These are phyloP conservation scores for Clohesyomyces aquaticus DNA, from an alignment of 495 filamentous ascomycete genomes.

Conservation along the genomic window DNA sequence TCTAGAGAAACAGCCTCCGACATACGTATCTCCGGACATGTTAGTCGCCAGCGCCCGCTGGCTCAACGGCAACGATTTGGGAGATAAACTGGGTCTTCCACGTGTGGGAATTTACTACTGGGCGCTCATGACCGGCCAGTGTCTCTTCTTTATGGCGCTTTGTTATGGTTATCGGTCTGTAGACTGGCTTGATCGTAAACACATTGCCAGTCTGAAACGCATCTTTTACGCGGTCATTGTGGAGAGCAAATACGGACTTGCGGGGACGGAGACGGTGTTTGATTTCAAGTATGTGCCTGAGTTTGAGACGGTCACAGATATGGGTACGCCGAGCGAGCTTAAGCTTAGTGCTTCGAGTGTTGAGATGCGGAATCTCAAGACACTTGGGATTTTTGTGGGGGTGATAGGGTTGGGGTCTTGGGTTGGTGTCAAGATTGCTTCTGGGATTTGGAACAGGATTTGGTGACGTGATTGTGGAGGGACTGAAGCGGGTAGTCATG, in stretches of 20 bases:
- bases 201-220: slow-evolving; percentile 59
- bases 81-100: slow-evolving; percentile 63
- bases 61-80: slow-evolving; percentile 68
- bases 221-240: slow-evolving; percentile 60
- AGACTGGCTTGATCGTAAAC: slow-evolving; percentile 59
- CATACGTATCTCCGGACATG: slow-evolving; percentile 60
- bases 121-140: slow-evolving; percentile 67
- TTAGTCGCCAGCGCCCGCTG: slow-evolving; percentile 68
- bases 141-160: slow-evolving; percentile 62
- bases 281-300: slow-evolving; percentile 70
- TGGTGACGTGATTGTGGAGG: too few relatives aligned
- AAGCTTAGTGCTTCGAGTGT: slow-evolving; percentile 34
- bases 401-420: slow-evolving; percentile 41
- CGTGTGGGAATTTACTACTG: slow-evolving; percentile 61
- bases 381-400: slow-evolving; percentile 40
- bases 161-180: slow-evolving; percentile 61
- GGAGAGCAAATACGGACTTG: slow-evolving; percentile 59
- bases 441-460: slow-evolving; percentile 10
- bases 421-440: slow-evolving; percentile 28
- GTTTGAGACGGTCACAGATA: slow-evolving; percentile 48
- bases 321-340: slow-evolving; percentile 44
- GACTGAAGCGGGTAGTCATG: too few relatives aligned
- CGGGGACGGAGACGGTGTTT: slow-evolving; percentile 56
- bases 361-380: slow-evolving; percentile 49
- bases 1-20: slow-evolving; percentile 64